Conservation (phyloP, 345 rosid genomes). For the Zanthoxylum bungeanum region DNA sequence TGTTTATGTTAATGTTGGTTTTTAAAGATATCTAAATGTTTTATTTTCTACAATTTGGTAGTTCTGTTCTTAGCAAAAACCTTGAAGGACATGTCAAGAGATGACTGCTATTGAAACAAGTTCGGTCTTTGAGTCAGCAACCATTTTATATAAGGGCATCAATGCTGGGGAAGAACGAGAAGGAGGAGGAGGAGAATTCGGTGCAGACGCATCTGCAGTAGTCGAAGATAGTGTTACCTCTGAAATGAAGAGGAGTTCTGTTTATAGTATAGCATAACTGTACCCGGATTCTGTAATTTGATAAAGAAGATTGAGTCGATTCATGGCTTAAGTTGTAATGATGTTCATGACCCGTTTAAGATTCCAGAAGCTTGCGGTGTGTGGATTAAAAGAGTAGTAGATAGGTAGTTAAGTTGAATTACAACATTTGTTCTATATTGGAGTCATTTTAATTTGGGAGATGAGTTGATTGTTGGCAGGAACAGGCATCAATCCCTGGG, state of each 20-base stretch:
- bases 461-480: conserved; percentile 41
- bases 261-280: conserved; percentile 51
- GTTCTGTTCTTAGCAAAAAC: conserved; percentile 82
- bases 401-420: conserved; percentile 44
- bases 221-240: conserved; percentile 43
- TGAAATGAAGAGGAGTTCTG: conserved; percentile 74
- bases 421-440: not conserved
- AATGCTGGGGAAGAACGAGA: conserved; percentile 68
- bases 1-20: not conserved
- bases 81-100: conserved; percentile 71
- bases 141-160: conserved; percentile 68
- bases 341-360: conserved; percentile 56
- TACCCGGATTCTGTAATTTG: conserved; percentile 39
- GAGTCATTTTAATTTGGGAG: conserved; percentile 15
- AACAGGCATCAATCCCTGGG: conserved; percentile 88
- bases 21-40: not conserved
- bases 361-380: conserved; percentile 69
- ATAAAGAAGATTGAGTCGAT: conserved; percentile 51
- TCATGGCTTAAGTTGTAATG: conserved; percentile 47
- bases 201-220: not conserved
- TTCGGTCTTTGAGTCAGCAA: conserved; percentile 53
- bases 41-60: conserved; percentile 16
- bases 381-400: conserved; percentile 80
- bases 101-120: conserved; percentile 72
- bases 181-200: conserved; percentile 26